Evolutionary conservation across 495 filamentous ascomycete genomes (phyloP).

Genomic region (Cercophora newfieldiana): DNA sequence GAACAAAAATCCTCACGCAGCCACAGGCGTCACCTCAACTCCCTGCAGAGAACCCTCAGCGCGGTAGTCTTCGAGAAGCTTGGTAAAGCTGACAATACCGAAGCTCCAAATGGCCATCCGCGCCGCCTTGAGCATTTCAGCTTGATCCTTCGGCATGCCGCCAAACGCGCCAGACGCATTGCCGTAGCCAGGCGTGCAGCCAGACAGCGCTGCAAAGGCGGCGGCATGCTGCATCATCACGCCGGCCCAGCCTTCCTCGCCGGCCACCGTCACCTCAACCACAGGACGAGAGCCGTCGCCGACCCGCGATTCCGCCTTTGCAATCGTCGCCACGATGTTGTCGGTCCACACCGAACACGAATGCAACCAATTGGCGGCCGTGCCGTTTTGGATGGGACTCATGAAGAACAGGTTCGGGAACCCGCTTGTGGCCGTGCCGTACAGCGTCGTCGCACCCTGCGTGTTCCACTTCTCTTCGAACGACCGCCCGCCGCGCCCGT

Average conservation of each 20-base stretch:
- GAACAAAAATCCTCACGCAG: background rate
- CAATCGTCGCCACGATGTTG: constrained; percentile 50
- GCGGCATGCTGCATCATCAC: constrained; percentile 42
- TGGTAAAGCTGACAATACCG: constrained; percentile 26
- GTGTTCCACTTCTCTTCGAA: constrained; percentile 46
- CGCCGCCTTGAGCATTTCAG: constrained; percentile 35
- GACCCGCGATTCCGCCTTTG: constrained; percentile 38
- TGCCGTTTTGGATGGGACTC: constrained; percentile 40
- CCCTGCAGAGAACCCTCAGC: constrained; percentile 35
- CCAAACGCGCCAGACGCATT: constrained; percentile 47
- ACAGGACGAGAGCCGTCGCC: constrained; percentile 28
- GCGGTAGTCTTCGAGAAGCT: constrained; percentile 34
- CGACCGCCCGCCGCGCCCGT: constrained; percentile 42
- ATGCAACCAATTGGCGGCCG: constrained; percentile 44
- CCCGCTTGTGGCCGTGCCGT: constrained; percentile 44
- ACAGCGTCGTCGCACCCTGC: constrained; percentile 43
- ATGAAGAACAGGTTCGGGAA: constrained; percentile 59
- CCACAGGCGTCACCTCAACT: constrained; percentile 17
- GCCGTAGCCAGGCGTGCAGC: constrained; percentile 60
- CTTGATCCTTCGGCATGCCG: constrained; percentile 21
- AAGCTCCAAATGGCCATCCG: constrained; percentile 21
- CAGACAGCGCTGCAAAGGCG: constrained; percentile 38
- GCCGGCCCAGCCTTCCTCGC: constrained; percentile 50
- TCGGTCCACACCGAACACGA: constrained; percentile 40
- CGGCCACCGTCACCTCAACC: constrained; percentile 45